Percentiles rank a stretch among this genome's conserved stretches.
These are phyloP conservation scores for Hypoxylon trugodes DNA, from an alignment of 495 filamentous ascomycete species.

Conservation along the genomic window DNA sequence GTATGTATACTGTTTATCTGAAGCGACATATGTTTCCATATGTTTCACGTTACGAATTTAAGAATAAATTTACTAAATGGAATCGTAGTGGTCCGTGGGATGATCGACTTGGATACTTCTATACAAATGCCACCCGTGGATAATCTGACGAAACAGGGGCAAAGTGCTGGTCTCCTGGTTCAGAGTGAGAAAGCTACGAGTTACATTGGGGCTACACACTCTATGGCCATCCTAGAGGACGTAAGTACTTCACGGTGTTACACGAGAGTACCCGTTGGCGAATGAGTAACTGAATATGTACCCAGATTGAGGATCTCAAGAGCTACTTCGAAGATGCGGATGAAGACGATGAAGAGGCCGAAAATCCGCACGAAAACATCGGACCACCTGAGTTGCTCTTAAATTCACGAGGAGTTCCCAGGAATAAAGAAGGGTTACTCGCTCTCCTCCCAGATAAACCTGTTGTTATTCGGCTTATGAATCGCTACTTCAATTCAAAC, in stretches of 20 bases:
- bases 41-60: no score
- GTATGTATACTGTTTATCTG: conserved; percentile 31
- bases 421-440: conserved; percentile 50
- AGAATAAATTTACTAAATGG: conserved; percentile 8
- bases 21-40: no score
- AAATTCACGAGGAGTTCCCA: conserved; percentile 34
- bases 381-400: conserved; percentile 47
- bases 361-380: conserved; percentile 40
- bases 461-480: conserved; percentile 53
- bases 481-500: conserved; percentile 59
- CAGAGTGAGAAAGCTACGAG: conserved; percentile 47
- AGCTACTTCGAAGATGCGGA: conserved; percentile 53
- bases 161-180: conserved; percentile 43
- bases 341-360: conserved; percentile 39
- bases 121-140: conserved; percentile 36
- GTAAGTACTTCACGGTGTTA: conserved; percentile 41
- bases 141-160: conserved; percentile 15
- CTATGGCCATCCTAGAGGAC: conserved; percentile 65
- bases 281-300: conserved; percentile 1
- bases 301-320: conserved; percentile 56
- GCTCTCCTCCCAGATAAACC: conserved; percentile 49
- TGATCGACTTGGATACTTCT: conserved; percentile 50
- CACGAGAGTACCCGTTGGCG: background rate
- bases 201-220: conserved; percentile 63
- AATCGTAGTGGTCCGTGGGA: conserved; percentile 52